Evolutionary conservation across 202 grass and related monocot genomes (phyloP).

Genomic region (Thinopyrum obtusiflorum): DNA sequence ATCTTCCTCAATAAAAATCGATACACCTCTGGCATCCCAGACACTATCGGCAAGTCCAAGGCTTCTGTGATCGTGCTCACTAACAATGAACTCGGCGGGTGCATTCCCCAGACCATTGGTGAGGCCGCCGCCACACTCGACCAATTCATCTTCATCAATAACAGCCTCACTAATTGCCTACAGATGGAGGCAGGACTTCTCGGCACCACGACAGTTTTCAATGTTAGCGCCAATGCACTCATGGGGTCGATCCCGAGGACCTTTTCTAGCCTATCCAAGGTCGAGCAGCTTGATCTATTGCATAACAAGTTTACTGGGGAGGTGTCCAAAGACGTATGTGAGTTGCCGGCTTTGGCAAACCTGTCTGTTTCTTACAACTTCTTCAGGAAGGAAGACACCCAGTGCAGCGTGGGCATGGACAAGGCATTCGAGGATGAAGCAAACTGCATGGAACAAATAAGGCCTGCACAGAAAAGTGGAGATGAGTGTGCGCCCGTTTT

Average conservation of each 20-base stretch:
- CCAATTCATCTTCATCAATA: slow-evolving; percentile 61
- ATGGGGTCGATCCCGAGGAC: slow-evolving; percentile 39
- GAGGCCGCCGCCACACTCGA: slow-evolving; percentile 39
- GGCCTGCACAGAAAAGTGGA: slow-evolving; percentile 33
- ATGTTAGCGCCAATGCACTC: slow-evolving; percentile 49
- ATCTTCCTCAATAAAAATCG: slow-evolving; percentile 77
- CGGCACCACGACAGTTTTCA: slow-evolving; percentile 28
- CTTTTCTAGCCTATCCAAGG: slow-evolving; percentile 19
- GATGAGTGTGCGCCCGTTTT: slow-evolving; percentile 40
- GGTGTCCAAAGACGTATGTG: slow-evolving; percentile 29
- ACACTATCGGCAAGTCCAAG: slow-evolving; percentile 52
- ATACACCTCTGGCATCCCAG: slow-evolving; percentile 49
- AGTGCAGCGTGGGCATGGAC: background rate
- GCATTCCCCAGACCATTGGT: slow-evolving; percentile 48
- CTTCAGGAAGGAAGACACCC: slow-evolving; percentile 25
- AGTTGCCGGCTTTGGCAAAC: slow-evolving; percentile 41
- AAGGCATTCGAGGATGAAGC: slow-evolving; percentile 33
- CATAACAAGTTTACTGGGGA: slow-evolving; percentile 47
- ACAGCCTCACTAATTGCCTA: slow-evolving; percentile 53
- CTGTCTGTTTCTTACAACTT: slow-evolving; percentile 66
- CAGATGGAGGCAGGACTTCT: slow-evolving; percentile 44
- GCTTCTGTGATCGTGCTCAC: slow-evolving; percentile 68
- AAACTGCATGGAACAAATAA: slow-evolving; percentile 49
- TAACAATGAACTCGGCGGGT: slow-evolving; percentile 70
- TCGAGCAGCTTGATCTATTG: slow-evolving; percentile 52